A percentile compares a stretch with the other conserved stretches of the same genome.
Evolutionary conservation across 1,284 basidiomycete genomes (phyloP).

Genomic region (Puccinia horiana): DNA sequence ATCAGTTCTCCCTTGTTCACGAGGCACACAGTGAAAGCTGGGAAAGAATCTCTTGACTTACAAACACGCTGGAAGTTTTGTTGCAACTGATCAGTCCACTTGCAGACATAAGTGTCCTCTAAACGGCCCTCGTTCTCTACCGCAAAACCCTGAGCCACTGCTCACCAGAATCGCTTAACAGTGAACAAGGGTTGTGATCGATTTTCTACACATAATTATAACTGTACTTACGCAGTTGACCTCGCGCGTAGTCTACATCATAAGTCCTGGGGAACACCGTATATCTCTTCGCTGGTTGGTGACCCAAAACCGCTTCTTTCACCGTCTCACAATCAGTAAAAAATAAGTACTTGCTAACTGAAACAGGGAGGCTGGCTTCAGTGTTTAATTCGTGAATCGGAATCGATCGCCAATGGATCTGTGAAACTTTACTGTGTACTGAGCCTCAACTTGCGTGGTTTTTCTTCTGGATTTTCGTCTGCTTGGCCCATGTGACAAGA

Average conservation of each 20-base stretch:
- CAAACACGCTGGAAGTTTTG: conserved; percentile 18
- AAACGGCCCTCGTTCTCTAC: neutral
- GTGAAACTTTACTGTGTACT: neutral
- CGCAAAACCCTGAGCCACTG: neutral
- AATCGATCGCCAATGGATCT: neutral
- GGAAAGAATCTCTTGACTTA: neutral
- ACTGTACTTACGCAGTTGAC: neutral
- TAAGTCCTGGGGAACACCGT: neutral
- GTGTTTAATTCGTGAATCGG: neutral
- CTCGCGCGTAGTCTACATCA: neutral
- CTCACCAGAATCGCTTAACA: neutral
- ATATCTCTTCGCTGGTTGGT: neutral
- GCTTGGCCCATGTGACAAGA: conserved; percentile 15
- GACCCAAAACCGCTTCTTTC: neutral
- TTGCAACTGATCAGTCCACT: neutral
- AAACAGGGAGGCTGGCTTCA: neutral
- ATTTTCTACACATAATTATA: neutral
- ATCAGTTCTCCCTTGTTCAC: neutral
- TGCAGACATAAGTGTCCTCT: neutral
- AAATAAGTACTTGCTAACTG: conserved; percentile 1
- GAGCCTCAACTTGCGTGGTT: neutral
- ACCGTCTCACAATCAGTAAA: neutral
- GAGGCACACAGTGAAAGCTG: too few relatives aligned
- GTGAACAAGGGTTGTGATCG: neutral
- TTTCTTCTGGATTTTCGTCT: neutral